Evolutionary conservation across 2,329 filamentous ascomycete species (phyloP), one percentile per base, ranked within the genome.

Genomic region (Podosphaera fusca): DNA sequence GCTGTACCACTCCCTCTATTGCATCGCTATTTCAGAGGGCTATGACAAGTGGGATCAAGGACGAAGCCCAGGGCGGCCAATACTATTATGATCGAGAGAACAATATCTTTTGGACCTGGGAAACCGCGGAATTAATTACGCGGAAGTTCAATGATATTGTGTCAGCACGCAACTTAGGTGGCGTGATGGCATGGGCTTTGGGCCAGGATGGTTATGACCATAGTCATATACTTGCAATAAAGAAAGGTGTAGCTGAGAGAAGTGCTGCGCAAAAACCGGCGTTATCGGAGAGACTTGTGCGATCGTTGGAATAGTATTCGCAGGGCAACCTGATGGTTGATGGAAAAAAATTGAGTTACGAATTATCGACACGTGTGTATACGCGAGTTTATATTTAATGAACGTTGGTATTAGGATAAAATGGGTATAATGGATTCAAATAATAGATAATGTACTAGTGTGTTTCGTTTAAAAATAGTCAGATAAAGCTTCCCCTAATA

Each of bases 161-260:
- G 2, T 69, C 72, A 34, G 71, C 71, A 35, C 74, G 75, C 64
- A 68, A 70, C 0, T 67, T 87, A 0, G 83, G 83, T 1, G 85
- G 85, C 21, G 78, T 85, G 3, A 85, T 87, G 73, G 82, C 83
- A 0, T 87, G 83, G 84, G 82, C 80, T 36, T 63, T 87, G 58
- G 84, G 81, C 1, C 82, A 87, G 69, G 84, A 87, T 64, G 70
- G 66, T 14, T 64, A 68, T 35, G 62, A 69, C 40, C 75, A 68
- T 64, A 67, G 62, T 45, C 74, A 74, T 62, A 59, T 78, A 4
- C 63, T 66, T 57, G 69, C 70, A 3, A 71, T 76, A 65, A 67
- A 66, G 36, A 55, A 42, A 31, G 60, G 59, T 14, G 59, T 56
- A 8, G 38, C 56, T 47, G 29, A 51, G 49, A 54, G 31, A 14